Percentiles rank a stretch among this genome's conserved stretches.
Conservation (phyloP, 202 grass and related monocot species). For the Brachypodium distachyon region DNA sequence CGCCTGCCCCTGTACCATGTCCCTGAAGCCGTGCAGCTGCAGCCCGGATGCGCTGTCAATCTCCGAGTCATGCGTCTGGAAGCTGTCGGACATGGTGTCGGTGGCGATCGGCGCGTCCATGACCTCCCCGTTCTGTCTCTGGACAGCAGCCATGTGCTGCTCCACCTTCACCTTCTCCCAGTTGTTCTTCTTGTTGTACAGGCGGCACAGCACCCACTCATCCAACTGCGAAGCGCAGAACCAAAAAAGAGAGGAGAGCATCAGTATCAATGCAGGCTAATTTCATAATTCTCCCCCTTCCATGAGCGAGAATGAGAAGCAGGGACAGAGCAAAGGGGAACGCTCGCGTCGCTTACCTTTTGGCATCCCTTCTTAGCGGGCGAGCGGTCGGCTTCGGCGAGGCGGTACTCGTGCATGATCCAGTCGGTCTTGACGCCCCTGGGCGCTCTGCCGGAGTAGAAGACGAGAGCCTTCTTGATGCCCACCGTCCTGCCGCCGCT, state of each 20-base stretch:
- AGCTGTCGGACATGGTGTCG: conserved; percentile 43
- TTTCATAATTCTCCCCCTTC: not conserved
- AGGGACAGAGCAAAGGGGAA: not conserved
- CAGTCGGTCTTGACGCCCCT: conserved; percentile 76
- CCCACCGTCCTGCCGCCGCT: conserved; percentile 25
- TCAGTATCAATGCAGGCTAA: not conserved
- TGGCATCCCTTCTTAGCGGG: conserved; percentile 52
- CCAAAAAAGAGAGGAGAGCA: not conserved
- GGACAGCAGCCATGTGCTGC: not conserved
- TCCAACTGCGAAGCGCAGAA: conserved; percentile 41
- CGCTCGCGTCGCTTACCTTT: conserved; percentile 44
- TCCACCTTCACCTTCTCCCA: conserved; percentile 60
- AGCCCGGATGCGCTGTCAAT: conserved; percentile 27
- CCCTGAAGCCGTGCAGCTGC: not conserved
- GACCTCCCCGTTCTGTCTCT: conserved; percentile 29
- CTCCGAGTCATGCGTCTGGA: conserved; percentile 51
- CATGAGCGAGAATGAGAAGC: not conserved
- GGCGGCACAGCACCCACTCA: conserved; percentile 76
- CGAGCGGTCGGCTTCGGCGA: conserved; percentile 48
- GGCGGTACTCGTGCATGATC: conserved; percentile 93
- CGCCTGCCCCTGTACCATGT: conserved; percentile 15
- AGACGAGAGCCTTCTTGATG: conserved; percentile 85
- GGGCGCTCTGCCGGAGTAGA: conserved; percentile 82
- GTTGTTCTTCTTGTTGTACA: conserved; percentile 95
- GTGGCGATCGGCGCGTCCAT: conserved; percentile 26